Conservation (phyloP, 2,329 filamentous ascomycete genomes). For the Cryphonectria radicalis region DNA sequence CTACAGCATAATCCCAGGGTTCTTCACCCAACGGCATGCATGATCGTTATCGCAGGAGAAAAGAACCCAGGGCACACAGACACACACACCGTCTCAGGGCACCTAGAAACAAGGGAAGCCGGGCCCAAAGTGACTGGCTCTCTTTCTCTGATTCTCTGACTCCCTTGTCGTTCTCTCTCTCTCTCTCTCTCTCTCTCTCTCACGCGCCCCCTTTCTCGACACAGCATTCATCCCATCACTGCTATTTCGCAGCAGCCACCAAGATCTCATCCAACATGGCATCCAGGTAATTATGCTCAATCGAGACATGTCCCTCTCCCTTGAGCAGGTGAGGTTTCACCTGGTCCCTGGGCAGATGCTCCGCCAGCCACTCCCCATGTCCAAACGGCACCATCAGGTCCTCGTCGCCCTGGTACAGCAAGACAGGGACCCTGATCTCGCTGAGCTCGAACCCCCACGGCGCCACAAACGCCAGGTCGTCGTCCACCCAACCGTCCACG, state of each 20-base stretch:
- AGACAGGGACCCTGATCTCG: conserved; percentile 33
- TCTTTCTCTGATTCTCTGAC: no score
- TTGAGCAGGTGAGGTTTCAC: conserved; percentile 31
- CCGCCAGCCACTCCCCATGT: conserved; percentile 34
- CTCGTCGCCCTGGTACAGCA: conserved; percentile 34
- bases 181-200: no score
- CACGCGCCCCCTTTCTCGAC: no score
- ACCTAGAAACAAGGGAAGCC: background rate
- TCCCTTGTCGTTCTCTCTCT: no score
- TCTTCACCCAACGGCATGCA: background rate
- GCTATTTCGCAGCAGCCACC: conserved; percentile 16
- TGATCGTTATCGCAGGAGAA: conserved; percentile 4
- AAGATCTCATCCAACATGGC: conserved; percentile 24
- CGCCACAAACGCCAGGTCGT: conserved; percentile 32
- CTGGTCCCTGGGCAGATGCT: conserved; percentile 31
- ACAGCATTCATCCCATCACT: background rate
- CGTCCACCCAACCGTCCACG: conserved; percentile 35
- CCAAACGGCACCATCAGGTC: conserved; percentile 34
- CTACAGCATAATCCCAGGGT: background rate
- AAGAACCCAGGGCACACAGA: no score
- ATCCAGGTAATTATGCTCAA: conserved; percentile 7
- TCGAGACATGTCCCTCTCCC: conserved; percentile 33
- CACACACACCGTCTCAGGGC: background rate
- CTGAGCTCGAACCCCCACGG: conserved; percentile 35
- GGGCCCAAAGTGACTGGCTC: background rate